Evolutionary conservation across 305 asterid species (phyloP).

Genomic region (Fraxinus albicans): DNA sequence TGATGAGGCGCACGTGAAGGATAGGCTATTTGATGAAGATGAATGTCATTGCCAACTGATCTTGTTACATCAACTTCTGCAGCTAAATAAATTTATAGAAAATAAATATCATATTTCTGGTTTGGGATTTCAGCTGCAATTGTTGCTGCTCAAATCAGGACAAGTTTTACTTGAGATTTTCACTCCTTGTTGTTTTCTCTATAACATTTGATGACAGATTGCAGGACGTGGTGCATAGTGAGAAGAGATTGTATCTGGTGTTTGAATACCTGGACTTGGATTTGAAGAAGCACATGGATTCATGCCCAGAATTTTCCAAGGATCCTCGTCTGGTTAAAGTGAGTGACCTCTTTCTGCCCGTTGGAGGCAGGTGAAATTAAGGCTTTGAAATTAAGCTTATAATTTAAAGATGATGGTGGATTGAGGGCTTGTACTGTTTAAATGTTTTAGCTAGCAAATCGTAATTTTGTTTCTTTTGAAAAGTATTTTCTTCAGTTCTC

Average conservation of each 20-base stretch:
- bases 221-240: constrained; percentile 99
- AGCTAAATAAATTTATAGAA: background rate
- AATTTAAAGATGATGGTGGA: background rate
- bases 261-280: constrained; percentile 98
- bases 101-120: background rate
- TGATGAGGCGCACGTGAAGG: constrained; percentile 10
- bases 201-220: constrained; percentile 49
- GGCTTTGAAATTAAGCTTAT: background rate
- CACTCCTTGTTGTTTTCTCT: constrained; percentile 9
- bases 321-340: constrained; percentile 79
- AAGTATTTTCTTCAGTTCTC: background rate
- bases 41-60: background rate
- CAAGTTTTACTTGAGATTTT: constrained; percentile 12
- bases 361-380: constrained; percentile 10
- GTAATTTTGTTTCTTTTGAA: background rate
- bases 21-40: background rate
- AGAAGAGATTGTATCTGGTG: constrained; percentile 86
- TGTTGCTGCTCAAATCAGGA: constrained; percentile 5
- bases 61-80: background rate
- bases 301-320: constrained; percentile 85
- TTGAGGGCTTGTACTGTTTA: background rate
- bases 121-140: background rate
- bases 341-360: constrained; percentile 38
- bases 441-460: constrained; percentile 4
- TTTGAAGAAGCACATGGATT: constrained; percentile 96